Base-by-base conservation (phyloP, 768 basidiomycete species). In the Tricholoma matsutake region DNA sequence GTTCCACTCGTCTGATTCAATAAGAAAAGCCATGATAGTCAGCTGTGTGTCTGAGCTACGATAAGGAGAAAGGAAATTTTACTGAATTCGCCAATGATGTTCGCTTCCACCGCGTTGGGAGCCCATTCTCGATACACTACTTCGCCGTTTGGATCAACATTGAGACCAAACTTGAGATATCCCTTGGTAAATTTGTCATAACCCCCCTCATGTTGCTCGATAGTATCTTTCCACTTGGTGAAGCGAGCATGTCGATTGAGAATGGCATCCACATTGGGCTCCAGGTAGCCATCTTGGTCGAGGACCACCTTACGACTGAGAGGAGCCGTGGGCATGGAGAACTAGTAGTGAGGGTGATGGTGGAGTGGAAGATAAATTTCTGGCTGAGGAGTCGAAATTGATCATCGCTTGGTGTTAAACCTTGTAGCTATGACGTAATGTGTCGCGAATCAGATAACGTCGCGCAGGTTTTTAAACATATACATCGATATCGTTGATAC, bases 31-130 rank as follows among this genome's bases (percentile, higher is more conserved):
- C 13, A 25, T 16, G 16, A 29, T 37, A 47, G 56, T 62, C 52
- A 55, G 62, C 16, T 32, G 54, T 25, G 43, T 34, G 45, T 28
- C 49, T 45, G 41, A 18, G 31, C 28, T 8, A 32, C 13, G 57
- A 66, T 64, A 34, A 52, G 29, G 49, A 59, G 22, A 25, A 25
- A 25, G 22, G 22, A 59, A 34, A 28, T 85, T 94, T 74, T 65
- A 98, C 96, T 99, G 80, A 99, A 99, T 51, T 99, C 96, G 47
- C 97, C 97, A 67, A 94, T 94, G 59, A 99, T 76, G 71, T 78
- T 82, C 3, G 96, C 96, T 67, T 89, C 87, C 49, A 68, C 77
- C 16, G 91, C 96, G 65, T 91, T 92, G 0, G 97, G 96, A 8
- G 97, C 96, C 97, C 97, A 99, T 72, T 99, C 97, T 67, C 92